Percentiles rank a stretch among this genome's conserved stretches.
Evolutionary conservation across 108 stramenopile genomes (phyloP).

Genomic region (Discostella pseudostelligera): DNA sequence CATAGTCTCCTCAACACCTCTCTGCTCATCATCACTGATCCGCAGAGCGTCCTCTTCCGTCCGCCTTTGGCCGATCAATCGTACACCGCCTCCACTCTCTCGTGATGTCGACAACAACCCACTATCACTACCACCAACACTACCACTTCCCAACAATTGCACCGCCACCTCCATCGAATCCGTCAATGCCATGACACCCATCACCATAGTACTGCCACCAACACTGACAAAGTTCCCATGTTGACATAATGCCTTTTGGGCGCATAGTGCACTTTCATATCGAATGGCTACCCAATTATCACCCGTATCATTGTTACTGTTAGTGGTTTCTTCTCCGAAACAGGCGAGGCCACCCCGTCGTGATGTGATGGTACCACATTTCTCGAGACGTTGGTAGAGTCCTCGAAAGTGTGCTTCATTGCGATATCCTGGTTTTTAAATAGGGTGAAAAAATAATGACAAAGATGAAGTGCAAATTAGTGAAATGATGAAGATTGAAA

Average conservation of each 20-base stretch:
- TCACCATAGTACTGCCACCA: constrained; percentile 18
- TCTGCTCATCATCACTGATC: too few relatives aligned
- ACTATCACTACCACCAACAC: constrained; percentile 1
- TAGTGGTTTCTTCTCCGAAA: neutral
- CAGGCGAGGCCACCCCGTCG: constrained; percentile 19
- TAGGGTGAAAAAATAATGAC: neutral
- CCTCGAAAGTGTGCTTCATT: constrained; percentile 29
- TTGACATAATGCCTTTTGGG: constrained; percentile 34
- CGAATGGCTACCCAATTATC: constrained; percentile 30
- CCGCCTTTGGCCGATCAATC: neutral
- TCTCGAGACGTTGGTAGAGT: constrained; percentile 17
- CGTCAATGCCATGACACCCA: constrained; percentile 19
- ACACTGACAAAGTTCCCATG: constrained; percentile 24
- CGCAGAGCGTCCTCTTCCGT: constrained; percentile 7
- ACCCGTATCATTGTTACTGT: neutral
- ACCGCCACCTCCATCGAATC: constrained; percentile 8
- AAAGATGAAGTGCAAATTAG: neutral
- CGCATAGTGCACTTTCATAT: constrained; percentile 19
- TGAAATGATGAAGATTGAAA: neutral
- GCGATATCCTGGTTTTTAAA: constrained; percentile 14
- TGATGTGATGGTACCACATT: constrained; percentile 20
- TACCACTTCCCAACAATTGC: constrained; percentile 20
- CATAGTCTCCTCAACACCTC: neutral
- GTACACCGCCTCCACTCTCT: neutral
- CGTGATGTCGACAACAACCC: neutral